Evolutionary conservation across 768 basidiomycete species (phyloP).

Genomic region (Termitomyces sp.): DNA sequence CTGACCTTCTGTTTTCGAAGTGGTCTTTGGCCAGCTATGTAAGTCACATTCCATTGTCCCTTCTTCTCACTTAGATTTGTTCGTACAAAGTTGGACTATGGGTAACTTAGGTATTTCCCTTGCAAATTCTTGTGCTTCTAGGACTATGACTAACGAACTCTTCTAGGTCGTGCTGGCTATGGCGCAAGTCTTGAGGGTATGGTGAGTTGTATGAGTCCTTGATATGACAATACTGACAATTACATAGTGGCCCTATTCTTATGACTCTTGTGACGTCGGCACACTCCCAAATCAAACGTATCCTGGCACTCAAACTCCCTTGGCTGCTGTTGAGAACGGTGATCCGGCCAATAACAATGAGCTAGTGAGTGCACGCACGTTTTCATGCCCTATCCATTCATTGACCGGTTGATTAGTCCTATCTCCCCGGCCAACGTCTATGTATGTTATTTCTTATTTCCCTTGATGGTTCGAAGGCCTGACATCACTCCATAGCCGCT

Average conservation of each 20-base stretch:
- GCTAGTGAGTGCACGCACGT: conserved; percentile 24
- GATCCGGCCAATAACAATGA: conserved; percentile 40
- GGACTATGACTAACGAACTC: conserved; percentile 26
- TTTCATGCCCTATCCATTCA: background rate
- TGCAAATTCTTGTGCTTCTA: background rate
- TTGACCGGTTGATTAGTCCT: conserved; percentile 38
- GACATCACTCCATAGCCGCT: conserved; percentile 20
- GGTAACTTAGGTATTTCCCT: conserved; percentile 44
- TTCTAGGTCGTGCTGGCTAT: conserved; percentile 61
- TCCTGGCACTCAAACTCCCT: conserved; percentile 49
- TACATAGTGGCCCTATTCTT: conserved; percentile 62
- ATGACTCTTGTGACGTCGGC: conserved; percentile 76
- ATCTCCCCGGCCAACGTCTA: conserved; percentile 60
- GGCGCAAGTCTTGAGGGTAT: conserved; percentile 66
- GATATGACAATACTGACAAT: background rate
- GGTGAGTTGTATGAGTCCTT: conserved; percentile 34
- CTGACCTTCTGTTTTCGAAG: conserved; percentile 14
- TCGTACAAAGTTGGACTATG: conserved; percentile 37
- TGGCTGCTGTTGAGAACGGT: conserved; percentile 40
- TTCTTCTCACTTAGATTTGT: background rate
- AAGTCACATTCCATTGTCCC: conserved; percentile 13
- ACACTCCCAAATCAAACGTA: conserved; percentile 76
- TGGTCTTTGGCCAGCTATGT: conserved; percentile 42
- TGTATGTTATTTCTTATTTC: conserved; percentile 21
- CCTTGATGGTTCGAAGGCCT: background rate